Percentiles rank a stretch among this genome's conserved stretches.
phyloP scores from a whole-genome alignment of 768 basidiomycete species.

The Rhizopogon rudus region DNA sequence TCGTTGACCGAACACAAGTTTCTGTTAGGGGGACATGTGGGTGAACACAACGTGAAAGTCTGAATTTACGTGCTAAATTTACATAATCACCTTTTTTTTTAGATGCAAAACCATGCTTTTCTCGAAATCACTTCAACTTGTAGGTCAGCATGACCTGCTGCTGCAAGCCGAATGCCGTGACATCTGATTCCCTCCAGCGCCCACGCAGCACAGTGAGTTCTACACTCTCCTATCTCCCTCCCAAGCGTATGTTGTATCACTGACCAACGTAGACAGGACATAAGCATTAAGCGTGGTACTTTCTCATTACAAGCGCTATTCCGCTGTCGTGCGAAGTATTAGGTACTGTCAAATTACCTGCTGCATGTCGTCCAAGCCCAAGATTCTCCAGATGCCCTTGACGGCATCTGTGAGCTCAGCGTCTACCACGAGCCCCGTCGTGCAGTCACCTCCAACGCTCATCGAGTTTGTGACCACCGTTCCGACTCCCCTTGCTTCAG shows the following conservation, averaged over 20 bases:
- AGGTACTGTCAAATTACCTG: neutral
- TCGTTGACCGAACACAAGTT: too few relatives aligned
- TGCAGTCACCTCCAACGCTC: constrained; percentile 8
- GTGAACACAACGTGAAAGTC: neutral
- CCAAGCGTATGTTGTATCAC: neutral
- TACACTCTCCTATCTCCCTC: neutral
- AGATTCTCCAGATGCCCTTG: constrained; percentile 10
- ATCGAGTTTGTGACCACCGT: constrained; percentile 53
- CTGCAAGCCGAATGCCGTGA: neutral
- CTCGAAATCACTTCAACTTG: neutral
- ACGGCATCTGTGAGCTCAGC: constrained; percentile 3
- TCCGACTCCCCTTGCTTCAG: constrained; percentile 55
- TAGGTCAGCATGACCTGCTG: neutral
- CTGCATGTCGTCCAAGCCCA: constrained; percentile 5
- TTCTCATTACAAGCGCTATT: neutral
- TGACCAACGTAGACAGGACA: neutral
- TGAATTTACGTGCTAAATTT: neutral
- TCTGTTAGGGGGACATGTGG: too few relatives aligned
- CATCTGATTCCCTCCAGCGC: neutral
- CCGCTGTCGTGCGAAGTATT: neutral
- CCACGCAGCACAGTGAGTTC: neutral
- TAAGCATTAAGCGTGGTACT: neutral
- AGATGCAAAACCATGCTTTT: neutral
- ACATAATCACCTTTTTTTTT: neutral
- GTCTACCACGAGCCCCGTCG: neutral